phyloP scores from a whole-genome alignment of 2,329 filamentous ascomycete genomes.

The Ophiostoma populinum region DNA sequence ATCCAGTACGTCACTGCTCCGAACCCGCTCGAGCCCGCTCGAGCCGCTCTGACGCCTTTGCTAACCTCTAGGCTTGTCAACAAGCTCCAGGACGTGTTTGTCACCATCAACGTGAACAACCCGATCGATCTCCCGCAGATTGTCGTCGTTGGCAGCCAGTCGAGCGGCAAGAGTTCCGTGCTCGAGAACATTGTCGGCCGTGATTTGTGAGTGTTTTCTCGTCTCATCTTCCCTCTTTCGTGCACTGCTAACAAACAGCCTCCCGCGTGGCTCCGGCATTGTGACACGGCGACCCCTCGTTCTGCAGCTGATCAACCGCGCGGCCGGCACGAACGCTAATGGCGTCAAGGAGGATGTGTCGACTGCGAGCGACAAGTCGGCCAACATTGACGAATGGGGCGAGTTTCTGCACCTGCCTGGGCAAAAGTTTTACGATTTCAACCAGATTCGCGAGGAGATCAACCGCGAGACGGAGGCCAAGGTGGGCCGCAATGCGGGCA shows the following conservation, averaged over 20 bases:
- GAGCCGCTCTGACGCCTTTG: background rate
- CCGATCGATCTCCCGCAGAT: conserved; percentile 98
- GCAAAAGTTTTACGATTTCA: conserved; percentile 81
- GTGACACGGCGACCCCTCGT: conserved; percentile 91
- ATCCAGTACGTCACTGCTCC: conserved; percentile 11
- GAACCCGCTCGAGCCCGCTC: no score
- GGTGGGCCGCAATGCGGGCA: conserved; percentile 88
- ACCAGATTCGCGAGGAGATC: conserved; percentile 96
- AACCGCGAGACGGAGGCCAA: conserved; percentile 54
- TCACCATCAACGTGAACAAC: conserved; percentile 96
- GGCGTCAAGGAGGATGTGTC: conserved; percentile 51
- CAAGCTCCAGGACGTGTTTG: conserved; percentile 98
- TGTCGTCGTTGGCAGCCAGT: conserved; percentile 94
- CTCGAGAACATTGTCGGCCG: conserved; percentile 96
- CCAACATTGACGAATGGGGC: conserved; percentile 92
- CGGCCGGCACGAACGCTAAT: conserved; percentile 47
- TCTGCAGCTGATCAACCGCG: conserved; percentile 91
- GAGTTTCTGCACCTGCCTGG: conserved; percentile 95
- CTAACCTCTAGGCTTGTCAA: conserved; percentile 59
- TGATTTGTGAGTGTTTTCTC: conserved; percentile 63
- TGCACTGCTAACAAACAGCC: conserved; percentile 29
- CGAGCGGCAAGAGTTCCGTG: conserved; percentile 97
- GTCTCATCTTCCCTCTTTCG: background rate
- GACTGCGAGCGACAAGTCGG: conserved; percentile 60
- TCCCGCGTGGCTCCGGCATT: conserved; percentile 94